Evolutionary conservation across 2,329 filamentous ascomycete species (phyloP).

Genomic region (Helminthosporium solani): DNA sequence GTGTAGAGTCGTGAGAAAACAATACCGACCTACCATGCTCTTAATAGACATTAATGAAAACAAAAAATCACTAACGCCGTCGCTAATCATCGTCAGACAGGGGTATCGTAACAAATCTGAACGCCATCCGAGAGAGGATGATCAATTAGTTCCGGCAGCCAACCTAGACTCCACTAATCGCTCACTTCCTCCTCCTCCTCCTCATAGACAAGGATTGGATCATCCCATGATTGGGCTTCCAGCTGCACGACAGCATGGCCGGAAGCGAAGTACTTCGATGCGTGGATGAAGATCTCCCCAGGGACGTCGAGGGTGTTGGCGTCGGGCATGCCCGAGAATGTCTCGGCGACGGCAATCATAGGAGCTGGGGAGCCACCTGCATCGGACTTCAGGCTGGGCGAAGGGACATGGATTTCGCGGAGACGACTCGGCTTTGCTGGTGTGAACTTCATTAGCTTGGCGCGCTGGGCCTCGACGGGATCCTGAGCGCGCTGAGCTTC

Average conservation of each 20-base stretch:
- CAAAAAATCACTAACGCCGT: neutral
- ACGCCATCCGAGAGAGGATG: neutral
- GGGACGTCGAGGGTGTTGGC: neutral
- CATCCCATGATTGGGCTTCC: neutral
- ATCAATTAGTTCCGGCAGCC: neutral
- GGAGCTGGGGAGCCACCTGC: slow-evolving; percentile 11
- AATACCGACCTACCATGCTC: too few relatives aligned
- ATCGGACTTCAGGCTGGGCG: slow-evolving; percentile 32
- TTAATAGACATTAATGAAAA: too few relatives aligned
- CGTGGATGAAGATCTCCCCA: neutral
- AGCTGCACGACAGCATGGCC: neutral
- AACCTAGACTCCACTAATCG: neutral
- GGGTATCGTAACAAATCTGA: too few relatives aligned
- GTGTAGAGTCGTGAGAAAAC: too few relatives aligned
- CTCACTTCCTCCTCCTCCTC: neutral
- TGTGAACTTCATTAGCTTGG: slow-evolving; percentile 35
- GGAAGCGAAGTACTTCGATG: neutral
- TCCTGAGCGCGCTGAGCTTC: slow-evolving; percentile 13
- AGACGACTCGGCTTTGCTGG: slow-evolving; percentile 38
- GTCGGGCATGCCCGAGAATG: neutral
- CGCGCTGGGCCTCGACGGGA: slow-evolving; percentile 31
- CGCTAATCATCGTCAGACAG: neutral
- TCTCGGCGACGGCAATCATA: neutral
- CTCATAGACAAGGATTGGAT: neutral
- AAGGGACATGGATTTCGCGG: slow-evolving; percentile 34